Base-by-base conservation (phyloP, 345 rosid species). In the Clarkia xantiana region DNA sequence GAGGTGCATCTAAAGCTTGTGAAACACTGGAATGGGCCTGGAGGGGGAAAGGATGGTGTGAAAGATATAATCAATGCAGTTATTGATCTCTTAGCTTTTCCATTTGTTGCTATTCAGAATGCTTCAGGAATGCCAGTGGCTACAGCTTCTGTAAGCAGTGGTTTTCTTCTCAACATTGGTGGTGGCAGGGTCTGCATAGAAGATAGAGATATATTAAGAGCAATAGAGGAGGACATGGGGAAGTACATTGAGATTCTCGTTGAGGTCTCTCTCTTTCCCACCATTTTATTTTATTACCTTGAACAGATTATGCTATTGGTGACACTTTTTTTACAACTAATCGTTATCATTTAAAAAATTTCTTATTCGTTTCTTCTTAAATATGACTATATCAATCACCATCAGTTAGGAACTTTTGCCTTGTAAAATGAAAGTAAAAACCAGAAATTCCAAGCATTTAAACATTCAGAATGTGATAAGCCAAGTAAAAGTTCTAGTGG, bases 1-100 rank as follows among this genome's bases (percentile, higher is more conserved):
- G 93, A 78, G 58, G 71, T 60, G 42, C 93, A 91, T 65, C 83
- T 91, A 57, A 84, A 81, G 76, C 89, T 79, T 64, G 80, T 91
- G 40, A 81, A 73, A 62, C 60, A 55, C 62, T 91, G 98, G 96
- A 72, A 71, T 68, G 96, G 96, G 43, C 93, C 88, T 0, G 91
- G 89, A 41, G 96, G 96, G 66, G 89, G 96, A 45, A 81, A 81
- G 63, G 81, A 79, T 70, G 96, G 96, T 55, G 83, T 75, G 59
- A 81, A 73, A 56, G 97, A 86, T 69, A 43, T 73, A 60, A 70
- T 75, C 61, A 77, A 79, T 75, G 78, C 74, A 16, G 82, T 71
- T 49, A 69, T 86, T 56, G 93, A 86, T 80, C 77, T 86, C 61
- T 71, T 86, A 51, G 98, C 93, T 18, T 91, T 79, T 63, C 98